These are phyloP conservation scores for Pleurotus eryngii DNA, from an alignment of 768 basidiomycete species.

Conservation along the genomic window DNA sequence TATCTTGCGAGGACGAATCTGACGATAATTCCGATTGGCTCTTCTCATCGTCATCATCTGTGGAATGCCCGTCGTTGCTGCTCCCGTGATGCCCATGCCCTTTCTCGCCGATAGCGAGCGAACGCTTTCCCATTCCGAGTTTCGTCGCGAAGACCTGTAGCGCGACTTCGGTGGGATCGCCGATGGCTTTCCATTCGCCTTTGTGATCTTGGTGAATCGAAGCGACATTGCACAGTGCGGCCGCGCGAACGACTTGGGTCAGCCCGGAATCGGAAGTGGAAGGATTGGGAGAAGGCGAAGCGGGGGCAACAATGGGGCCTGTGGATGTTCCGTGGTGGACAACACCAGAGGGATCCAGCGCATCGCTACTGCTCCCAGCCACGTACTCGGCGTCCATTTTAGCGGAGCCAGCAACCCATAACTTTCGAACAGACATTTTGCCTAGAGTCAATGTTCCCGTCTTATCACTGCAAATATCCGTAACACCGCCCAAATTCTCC, in stretches of 20 bases:
- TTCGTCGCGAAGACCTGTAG: slow-evolving; percentile 53
- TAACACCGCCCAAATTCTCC: slow-evolving; percentile 58
- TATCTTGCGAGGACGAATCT: slow-evolving; percentile 17
- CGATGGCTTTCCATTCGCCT: slow-evolving; percentile 45
- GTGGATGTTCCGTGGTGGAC: slow-evolving; percentile 21
- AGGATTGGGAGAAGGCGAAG: not conserved
- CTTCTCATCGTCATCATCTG: slow-evolving; percentile 23
- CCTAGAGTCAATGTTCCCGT: slow-evolving; percentile 56
- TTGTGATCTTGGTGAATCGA: slow-evolving; percentile 35
- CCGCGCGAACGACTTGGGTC: slow-evolving; percentile 26
- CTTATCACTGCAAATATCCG: slow-evolving; percentile 58
- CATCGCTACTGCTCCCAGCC: slow-evolving; percentile 28
- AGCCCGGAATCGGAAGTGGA: slow-evolving; percentile 16
- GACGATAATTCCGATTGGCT: not conserved
- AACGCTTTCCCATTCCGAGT: slow-evolving; percentile 37
- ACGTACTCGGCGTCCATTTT: slow-evolving; percentile 23
- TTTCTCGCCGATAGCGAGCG: slow-evolving; percentile 14
- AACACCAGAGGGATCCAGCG: slow-evolving; percentile 28
- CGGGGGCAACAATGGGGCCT: slow-evolving; percentile 16
- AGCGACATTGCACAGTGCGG: slow-evolving; percentile 35
- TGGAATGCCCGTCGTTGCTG: slow-evolving; percentile 17
- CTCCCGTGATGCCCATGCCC: slow-evolving; percentile 18
- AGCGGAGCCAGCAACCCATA: slow-evolving; percentile 32
- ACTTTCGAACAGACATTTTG: slow-evolving; percentile 37
- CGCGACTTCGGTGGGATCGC: slow-evolving; percentile 57